Conservation (phyloP, 352 stramenopile genomes). For the Globisporangium echinulatum region DNA sequence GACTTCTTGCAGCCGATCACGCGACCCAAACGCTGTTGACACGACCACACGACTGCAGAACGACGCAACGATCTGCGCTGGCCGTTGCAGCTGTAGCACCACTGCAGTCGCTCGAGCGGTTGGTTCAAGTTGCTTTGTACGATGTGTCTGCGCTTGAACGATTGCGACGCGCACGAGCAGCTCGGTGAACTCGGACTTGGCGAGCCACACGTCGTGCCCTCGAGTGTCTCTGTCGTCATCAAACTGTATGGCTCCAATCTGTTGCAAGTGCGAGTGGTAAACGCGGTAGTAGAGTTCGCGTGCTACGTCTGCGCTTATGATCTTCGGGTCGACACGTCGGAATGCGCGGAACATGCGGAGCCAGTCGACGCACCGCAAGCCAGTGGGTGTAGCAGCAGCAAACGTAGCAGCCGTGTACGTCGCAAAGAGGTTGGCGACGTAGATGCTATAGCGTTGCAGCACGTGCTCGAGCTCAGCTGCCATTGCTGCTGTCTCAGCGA, state of each 20-base stretch:
- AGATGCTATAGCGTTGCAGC: conserved; percentile 29
- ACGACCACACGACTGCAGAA: conserved; percentile 40
- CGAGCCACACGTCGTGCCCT: conserved; percentile 7
- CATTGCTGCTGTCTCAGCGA: not conserved
- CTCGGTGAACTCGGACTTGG: conserved; percentile 12
- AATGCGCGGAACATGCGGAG: conserved; percentile 28
- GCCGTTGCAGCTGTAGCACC: conserved; percentile 1
- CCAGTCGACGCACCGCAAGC: conserved; percentile 20
- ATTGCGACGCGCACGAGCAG: conserved; percentile 10
- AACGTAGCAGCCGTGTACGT: conserved; percentile 24
- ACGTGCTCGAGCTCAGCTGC: conserved; percentile 28
- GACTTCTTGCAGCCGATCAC: conserved; percentile 11
- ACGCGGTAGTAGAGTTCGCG: conserved; percentile 7
- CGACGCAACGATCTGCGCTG: conserved; percentile 25
- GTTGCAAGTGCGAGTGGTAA: not conserved
- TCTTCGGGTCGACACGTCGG: conserved; percentile 18
- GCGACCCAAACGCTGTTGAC: conserved; percentile 11
- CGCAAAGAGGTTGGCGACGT: conserved; percentile 39
- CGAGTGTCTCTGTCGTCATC: not conserved
- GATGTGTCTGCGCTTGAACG: not conserved
- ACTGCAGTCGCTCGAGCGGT: not conserved
- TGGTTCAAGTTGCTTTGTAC: not conserved
- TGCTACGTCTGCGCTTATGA: conserved; percentile 8
- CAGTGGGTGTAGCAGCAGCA: conserved; percentile 9
- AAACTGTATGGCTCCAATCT: no score